Base-by-base conservation (phyloP, 257 asterid species). In the Gardenia jasminoides region DNA sequence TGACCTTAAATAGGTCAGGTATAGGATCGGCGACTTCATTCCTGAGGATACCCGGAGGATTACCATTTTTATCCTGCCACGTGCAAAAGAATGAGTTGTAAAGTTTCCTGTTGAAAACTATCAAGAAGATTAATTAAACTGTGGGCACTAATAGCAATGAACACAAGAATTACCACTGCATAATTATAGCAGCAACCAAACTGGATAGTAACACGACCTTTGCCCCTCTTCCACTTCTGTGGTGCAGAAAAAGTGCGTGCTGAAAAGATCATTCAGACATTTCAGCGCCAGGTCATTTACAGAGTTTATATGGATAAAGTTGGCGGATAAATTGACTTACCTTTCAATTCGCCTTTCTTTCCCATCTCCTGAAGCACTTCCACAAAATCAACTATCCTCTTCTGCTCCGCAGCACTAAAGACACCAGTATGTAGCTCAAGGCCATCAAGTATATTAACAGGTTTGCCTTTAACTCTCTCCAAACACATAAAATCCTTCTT, bases 121-220 rank as follows among this genome's bases (percentile, higher is more conserved):
- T 43, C 12, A 22, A 1, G 7, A 68, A 52, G 70, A 10, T 13
- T 41, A 33, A 52, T 26, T 4, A 59, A 75, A 64, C 17, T 24
- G 20, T 3, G 10, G 65, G 65, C 65, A 22, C 65, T 58, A 58
- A 22, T 11, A 58, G 65, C 30, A 20, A 22, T 58, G 65, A 28
- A 10, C 7, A 30, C 46, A 39, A 46, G 31, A 62, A 75, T 81
- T 69, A 85, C 89, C 39, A 43, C 41, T 41, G 86, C 79, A 68
- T 87, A 83, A 70, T 83, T 85, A 82, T 85, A 85, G 71, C 91
- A 83, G 79, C 91, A 87, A 61, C 91, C 91, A 68, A 87, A 87
- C 70, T 87, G 91, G 24, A 87, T 74, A 17, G 91, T 85, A 28
- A 83, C 86, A 24, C 86, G 87, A 10, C 91, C 91, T 78, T 85